Evolutionary conservation across 345 rosid species (phyloP).

Genomic region (Eucalyptus pauciflora): DNA sequence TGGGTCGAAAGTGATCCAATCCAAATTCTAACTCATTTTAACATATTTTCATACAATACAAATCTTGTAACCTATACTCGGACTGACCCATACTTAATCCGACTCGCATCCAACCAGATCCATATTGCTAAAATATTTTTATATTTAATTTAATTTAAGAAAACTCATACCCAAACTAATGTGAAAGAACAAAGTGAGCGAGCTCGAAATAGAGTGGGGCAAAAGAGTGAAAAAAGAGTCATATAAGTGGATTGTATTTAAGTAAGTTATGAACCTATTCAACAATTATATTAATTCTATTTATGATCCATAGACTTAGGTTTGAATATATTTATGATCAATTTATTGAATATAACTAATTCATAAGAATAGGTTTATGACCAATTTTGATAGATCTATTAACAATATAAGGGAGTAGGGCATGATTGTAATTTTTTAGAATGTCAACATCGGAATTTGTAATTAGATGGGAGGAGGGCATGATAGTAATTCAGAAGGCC

Average conservation of each 20-base stretch:
- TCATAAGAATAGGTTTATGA: background rate
- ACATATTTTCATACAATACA: too few relatives aligned
- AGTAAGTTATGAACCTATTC: too few relatives aligned
- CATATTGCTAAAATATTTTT: too few relatives aligned
- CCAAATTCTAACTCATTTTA: too few relatives aligned
- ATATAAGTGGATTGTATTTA: too few relatives aligned
- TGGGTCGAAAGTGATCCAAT: too few relatives aligned
- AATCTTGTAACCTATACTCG: rapidly evolving
- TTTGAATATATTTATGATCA: too few relatives aligned
- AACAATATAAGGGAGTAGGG: background rate
- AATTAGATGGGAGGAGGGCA: background rate
- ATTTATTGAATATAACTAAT: too few relatives aligned
- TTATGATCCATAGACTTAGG: too few relatives aligned
- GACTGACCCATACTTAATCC: rapidly evolving
- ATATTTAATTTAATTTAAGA: too few relatives aligned
- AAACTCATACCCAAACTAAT: background rate
- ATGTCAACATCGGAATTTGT: background rate
- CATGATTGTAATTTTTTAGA: background rate
- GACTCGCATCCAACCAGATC: rapidly evolving
- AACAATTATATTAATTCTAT: too few relatives aligned
- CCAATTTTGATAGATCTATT: background rate
- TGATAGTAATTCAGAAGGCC: background rate
- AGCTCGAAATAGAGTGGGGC: background rate
- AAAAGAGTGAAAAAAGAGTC: background rate
- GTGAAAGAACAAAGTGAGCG: too few relatives aligned